Conservation (phyloP, 495 filamentous ascomycete species). For the Aspergillus leporis region DNA sequence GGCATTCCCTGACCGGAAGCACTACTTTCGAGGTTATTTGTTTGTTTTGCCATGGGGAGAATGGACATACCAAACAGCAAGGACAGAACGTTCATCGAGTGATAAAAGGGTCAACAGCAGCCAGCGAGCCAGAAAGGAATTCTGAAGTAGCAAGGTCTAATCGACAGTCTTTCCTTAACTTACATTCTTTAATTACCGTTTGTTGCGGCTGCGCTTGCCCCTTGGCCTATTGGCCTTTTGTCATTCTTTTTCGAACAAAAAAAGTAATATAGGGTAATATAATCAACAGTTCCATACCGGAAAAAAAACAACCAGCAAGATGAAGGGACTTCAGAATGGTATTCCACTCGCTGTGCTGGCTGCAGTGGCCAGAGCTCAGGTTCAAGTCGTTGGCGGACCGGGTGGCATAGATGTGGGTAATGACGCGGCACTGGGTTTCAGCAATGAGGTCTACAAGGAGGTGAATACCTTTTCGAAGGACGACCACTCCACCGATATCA, state of each 20-base stretch:
- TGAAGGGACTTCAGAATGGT: slow-evolving; percentile 44
- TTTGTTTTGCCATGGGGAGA: slow-evolving; percentile 9
- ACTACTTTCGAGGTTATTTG: slow-evolving; percentile 13
- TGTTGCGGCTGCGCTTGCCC: neutral
- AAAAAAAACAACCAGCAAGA: slow-evolving; percentile 13
- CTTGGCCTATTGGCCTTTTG: slow-evolving; percentile 14
- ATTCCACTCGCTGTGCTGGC: slow-evolving; percentile 44
- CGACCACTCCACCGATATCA: slow-evolving; percentile 25
- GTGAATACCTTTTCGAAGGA: slow-evolving; percentile 31
- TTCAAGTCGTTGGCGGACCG: slow-evolving; percentile 20
- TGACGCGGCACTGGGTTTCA: slow-evolving; percentile 15
- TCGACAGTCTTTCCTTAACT: slow-evolving; percentile 15
- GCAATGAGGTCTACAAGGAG: slow-evolving; percentile 19
- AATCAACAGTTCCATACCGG: slow-evolving; percentile 11
- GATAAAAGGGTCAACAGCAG: slow-evolving; percentile 23
- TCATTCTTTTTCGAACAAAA: slow-evolving; percentile 32
- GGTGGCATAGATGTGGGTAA: slow-evolving; percentile 12
- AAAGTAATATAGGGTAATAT: neutral
- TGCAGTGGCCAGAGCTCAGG: slow-evolving; percentile 36
- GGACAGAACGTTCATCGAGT: neutral
- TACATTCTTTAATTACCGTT: slow-evolving; percentile 2
- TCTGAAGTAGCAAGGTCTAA: neutral
- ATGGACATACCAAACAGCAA: slow-evolving; percentile 12
- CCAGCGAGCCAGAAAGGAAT: neutral
- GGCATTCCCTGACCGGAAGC: slow-evolving; percentile 14